A percentile compares a stretch with the other conserved stretches of the same genome.
These are phyloP conservation scores for Aspergillus neoniger DNA, from an alignment of 2,329 filamentous ascomycete genomes.

Conservation along the genomic window DNA sequence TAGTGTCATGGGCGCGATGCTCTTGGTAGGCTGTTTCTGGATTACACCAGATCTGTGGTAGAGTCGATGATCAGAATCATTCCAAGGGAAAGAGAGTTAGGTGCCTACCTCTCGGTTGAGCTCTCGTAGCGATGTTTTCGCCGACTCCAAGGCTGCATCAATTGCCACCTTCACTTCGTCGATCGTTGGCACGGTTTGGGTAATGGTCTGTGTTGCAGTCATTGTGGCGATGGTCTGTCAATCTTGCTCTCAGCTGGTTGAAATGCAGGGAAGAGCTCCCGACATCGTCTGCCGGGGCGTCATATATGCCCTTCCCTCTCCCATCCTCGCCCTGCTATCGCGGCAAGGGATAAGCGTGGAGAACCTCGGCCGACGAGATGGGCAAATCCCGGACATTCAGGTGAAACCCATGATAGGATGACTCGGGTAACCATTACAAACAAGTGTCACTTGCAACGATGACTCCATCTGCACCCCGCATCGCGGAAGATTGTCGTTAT, in stretches of 20 bases:
- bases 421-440: not conserved
- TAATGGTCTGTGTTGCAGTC: constrained; percentile 15
- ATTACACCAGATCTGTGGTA: constrained; percentile 46
- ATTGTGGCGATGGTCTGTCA: constrained; percentile 14
- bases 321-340: too few species aligned
- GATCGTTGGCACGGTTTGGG: constrained; percentile 5
- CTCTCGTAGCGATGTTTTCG: constrained; percentile 25
- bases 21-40: constrained; percentile 58
- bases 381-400: not conserved
- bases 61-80: not conserved
- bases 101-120: constrained; percentile 30
- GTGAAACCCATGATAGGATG: constrained; percentile 2
- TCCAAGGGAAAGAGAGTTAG: too few species aligned
- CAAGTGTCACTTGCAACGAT: constrained; percentile 6
- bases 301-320: not conserved
- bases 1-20: constrained; percentile 53
- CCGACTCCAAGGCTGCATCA: constrained; percentile 20
- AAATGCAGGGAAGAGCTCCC: not conserved
- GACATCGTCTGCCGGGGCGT: not conserved
- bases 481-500: not conserved
- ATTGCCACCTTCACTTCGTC: constrained; percentile 27
- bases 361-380: not conserved
- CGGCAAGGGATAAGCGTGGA: not conserved
- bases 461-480: constrained; percentile 12
- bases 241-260: not conserved